Conservation (phyloP, 768 basidiomycete species). For the Termitomyces sp. region DNA sequence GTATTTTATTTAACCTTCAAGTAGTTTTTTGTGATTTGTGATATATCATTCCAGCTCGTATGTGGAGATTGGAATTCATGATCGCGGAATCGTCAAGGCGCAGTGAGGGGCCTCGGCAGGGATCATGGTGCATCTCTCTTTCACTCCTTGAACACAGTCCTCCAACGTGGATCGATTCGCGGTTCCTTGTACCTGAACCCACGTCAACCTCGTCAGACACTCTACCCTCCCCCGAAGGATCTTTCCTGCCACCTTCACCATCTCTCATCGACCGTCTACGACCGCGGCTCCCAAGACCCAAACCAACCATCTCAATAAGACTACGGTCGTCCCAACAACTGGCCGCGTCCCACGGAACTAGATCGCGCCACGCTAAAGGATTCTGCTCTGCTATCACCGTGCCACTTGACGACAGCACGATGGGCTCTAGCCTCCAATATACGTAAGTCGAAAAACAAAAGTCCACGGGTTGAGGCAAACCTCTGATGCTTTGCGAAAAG, state of each 20-base stretch:
- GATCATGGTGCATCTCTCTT: slow-evolving; percentile 46
- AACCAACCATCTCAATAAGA: slow-evolving; percentile 31
- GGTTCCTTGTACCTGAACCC: slow-evolving; percentile 37
- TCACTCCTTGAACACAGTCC: slow-evolving; percentile 51
- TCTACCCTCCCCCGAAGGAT: background rate
- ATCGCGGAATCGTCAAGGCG: slow-evolving; percentile 19
- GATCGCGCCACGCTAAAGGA: background rate
- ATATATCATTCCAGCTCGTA: slow-evolving; percentile 33
- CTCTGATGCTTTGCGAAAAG: slow-evolving; percentile 17
- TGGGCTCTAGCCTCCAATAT: slow-evolving; percentile 45
- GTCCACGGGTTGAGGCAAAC: background rate
- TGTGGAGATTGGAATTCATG: slow-evolving; percentile 50
- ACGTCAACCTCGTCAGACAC: background rate
- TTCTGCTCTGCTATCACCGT: slow-evolving; percentile 27
- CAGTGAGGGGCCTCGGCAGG: slow-evolving; percentile 18
- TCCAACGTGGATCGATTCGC: slow-evolving; percentile 52
- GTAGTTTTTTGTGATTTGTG: too few relatives aligned
- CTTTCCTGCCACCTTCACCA: background rate
- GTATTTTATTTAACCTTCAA: slow-evolving; percentile 15
- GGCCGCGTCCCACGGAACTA: slow-evolving; percentile 17
- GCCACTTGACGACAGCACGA: slow-evolving; percentile 32
- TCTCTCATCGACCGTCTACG: slow-evolving; percentile 11
- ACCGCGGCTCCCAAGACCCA: slow-evolving; percentile 15
- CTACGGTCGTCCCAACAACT: slow-evolving; percentile 31
- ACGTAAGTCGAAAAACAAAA: slow-evolving; percentile 31